Conservation (phyloP, 208 protist genomes). For the Lotmaria passim region DNA sequence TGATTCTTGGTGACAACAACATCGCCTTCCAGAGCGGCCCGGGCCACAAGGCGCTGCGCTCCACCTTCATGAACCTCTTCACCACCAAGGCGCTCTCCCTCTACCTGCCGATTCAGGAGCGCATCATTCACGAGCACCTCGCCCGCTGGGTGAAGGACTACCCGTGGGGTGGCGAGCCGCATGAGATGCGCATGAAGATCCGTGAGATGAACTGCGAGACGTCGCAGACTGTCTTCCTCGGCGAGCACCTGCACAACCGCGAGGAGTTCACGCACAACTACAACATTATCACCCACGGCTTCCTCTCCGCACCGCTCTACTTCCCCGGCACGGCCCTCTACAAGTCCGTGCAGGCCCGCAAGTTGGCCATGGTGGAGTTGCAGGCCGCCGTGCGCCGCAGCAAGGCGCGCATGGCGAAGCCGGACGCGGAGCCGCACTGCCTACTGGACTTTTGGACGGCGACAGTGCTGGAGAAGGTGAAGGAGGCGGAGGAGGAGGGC, state of each 20-base stretch:
- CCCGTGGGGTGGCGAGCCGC: slow-evolving; percentile 53
- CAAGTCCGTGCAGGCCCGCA: slow-evolving; percentile 89
- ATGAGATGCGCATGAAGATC: slow-evolving; percentile 85
- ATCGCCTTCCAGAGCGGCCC: slow-evolving; percentile 88
- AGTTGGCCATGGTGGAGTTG: slow-evolving; percentile 84
- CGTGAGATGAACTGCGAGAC: slow-evolving; percentile 93
- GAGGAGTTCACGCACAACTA: slow-evolving; percentile 92
- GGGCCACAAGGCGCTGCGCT: slow-evolving; percentile 81
- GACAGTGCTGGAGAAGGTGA: slow-evolving; percentile 69
- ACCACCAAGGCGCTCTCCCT: slow-evolving; percentile 84
- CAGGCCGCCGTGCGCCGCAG: slow-evolving; percentile 79
- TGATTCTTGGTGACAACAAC: slow-evolving; percentile 89
- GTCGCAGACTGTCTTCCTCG: slow-evolving; percentile 93
- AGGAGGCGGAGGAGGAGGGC: slow-evolving; percentile 76
- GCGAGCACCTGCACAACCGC: slow-evolving; percentile 87
- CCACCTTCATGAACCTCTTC: slow-evolving; percentile 89
- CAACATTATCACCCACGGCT: slow-evolving; percentile 93
- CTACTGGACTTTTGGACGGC: slow-evolving; percentile 93
- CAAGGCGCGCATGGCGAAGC: slow-evolving; percentile 75
- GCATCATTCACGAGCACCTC: slow-evolving; percentile 72
- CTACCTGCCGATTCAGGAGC: slow-evolving; percentile 83
- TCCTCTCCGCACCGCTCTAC: slow-evolving; percentile 91
- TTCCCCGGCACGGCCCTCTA: slow-evolving; percentile 92
- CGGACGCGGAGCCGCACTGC: slow-evolving; percentile 84
- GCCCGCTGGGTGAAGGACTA: slow-evolving; percentile 67